A percentile compares a stretch with the other conserved stretches of the same genome.
Evolutionary conservation across 495 filamentous ascomycete species (phyloP).

Genomic region (Zalerion maritima): DNA sequence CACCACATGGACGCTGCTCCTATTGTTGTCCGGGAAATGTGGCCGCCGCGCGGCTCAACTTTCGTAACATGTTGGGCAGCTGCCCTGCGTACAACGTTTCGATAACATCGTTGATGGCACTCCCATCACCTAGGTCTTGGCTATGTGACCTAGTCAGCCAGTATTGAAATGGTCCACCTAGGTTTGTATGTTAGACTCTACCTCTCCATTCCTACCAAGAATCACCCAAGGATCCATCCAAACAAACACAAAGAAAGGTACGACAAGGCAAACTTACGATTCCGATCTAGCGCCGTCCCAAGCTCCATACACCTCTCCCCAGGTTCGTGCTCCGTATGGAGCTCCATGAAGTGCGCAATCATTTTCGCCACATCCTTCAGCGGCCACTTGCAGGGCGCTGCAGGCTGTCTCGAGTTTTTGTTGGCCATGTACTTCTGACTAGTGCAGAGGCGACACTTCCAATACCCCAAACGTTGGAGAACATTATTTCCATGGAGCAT

Average conservation of each 20-base stretch:
- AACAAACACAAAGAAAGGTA: constrained; percentile 1
- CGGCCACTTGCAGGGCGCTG: constrained; percentile 31
- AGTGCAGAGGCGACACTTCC: constrained; percentile 29
- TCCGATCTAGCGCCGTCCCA: constrained; percentile 21
- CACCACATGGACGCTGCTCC: no score
- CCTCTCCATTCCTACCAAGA: no score
- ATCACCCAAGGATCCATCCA: no score
- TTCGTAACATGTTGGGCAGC: constrained; percentile 20
- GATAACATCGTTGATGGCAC: constrained; percentile 20
- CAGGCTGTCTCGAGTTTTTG: constrained; percentile 21
- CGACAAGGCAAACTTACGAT: constrained; percentile 15
- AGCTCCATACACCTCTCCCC: constrained; percentile 25
- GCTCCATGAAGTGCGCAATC: constrained; percentile 28
- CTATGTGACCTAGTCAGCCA: constrained; percentile 24
- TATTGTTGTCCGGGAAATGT: no score
- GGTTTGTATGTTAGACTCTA: constrained; percentile 6
- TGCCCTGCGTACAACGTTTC: constrained; percentile 13
- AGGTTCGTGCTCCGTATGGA: constrained; percentile 25
- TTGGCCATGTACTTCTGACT: constrained; percentile 25
- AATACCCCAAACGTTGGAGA: constrained; percentile 27
- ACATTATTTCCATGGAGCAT: constrained; percentile 2
- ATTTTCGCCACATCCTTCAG: constrained; percentile 32
- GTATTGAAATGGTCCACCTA: constrained; percentile 31
- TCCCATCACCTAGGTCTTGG: constrained; percentile 17
- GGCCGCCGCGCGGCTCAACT: constrained; percentile 20